phyloP scores from a whole-genome alignment of 2,329 filamentous ascomycete genomes.

The Incumbomyces lentus region DNA sequence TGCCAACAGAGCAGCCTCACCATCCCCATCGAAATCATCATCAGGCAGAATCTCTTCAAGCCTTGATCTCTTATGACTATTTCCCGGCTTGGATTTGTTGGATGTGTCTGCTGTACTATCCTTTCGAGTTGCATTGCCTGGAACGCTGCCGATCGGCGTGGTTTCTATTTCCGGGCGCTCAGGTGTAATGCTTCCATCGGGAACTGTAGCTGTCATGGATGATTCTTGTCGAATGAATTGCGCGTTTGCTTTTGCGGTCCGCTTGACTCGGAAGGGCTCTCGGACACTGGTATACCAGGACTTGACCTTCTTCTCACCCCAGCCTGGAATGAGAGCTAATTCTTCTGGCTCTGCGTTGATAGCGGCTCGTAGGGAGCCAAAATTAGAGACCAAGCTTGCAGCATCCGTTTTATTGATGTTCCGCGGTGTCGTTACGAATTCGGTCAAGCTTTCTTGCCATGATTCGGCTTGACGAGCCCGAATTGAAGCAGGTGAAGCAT shows the following conservation, averaged over 20 bases:
- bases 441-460: conserved; percentile 77
- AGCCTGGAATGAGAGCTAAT: conserved; percentile 73
- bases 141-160: conserved; percentile 23
- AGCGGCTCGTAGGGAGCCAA: conserved; percentile 77
- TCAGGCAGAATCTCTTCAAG: conserved; percentile 9
- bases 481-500: conserved; percentile 72
- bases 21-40: conserved; percentile 31
- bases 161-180: conserved; percentile 16
- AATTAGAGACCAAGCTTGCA: conserved; percentile 77
- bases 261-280: conserved; percentile 71
- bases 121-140: conserved; percentile 10
- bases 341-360: conserved; percentile 83
- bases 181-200: conserved; percentile 18
- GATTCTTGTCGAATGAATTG: conserved; percentile 17
- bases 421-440: conserved; percentile 83
- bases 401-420: conserved; percentile 93
- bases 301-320: conserved; percentile 91
- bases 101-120: background rate
- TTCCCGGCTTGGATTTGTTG: background rate
- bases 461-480: conserved; percentile 71
- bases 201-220: conserved; percentile 5
- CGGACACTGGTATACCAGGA: conserved; percentile 72
- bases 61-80: conserved; percentile 14
- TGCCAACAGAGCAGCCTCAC: conserved; percentile 36
- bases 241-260: conserved; percentile 50